Conservation (phyloP, 164 flowering plant species). For the Piper longum region DNA sequence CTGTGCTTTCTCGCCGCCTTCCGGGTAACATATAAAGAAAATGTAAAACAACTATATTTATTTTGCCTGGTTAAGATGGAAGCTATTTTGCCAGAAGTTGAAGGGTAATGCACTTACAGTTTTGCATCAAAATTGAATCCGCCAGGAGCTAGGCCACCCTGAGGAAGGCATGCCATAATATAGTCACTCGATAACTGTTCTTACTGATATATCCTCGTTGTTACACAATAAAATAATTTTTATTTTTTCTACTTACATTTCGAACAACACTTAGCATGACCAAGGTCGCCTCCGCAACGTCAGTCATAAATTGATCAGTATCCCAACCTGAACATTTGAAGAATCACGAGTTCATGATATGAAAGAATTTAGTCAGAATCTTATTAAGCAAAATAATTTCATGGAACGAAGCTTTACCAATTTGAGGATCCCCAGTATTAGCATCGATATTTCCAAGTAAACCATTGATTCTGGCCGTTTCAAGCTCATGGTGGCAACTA, state of each 20-base stretch:
- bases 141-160: constrained; percentile 98
- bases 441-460: constrained; percentile 92
- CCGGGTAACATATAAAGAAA: background rate
- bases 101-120: constrained; percentile 37
- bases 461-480: constrained; percentile 92
- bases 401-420: constrained; percentile 30
- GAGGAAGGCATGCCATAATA: constrained; percentile 7
- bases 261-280: constrained; percentile 76
- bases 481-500: constrained; percentile 98
- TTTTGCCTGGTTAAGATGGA: background rate
- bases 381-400: background rate
- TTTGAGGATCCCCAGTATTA: constrained; percentile 91
- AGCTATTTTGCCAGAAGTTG: background rate
- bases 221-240: no score
- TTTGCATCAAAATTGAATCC: constrained; percentile 99
- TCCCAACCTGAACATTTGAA: constrained; percentile 70
- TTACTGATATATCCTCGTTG: background rate
- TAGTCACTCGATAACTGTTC: no score
- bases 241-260: constrained; percentile 35
- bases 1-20: constrained; percentile 97
- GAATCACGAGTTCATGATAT: background rate
- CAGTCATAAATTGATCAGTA: constrained; percentile 92
- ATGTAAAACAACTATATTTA: background rate
- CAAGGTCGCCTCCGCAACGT: constrained; percentile 75
- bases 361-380: background rate